phyloP scores from a whole-genome alignment of 305 asterid genomes.

The Coffea humblotiana region DNA sequence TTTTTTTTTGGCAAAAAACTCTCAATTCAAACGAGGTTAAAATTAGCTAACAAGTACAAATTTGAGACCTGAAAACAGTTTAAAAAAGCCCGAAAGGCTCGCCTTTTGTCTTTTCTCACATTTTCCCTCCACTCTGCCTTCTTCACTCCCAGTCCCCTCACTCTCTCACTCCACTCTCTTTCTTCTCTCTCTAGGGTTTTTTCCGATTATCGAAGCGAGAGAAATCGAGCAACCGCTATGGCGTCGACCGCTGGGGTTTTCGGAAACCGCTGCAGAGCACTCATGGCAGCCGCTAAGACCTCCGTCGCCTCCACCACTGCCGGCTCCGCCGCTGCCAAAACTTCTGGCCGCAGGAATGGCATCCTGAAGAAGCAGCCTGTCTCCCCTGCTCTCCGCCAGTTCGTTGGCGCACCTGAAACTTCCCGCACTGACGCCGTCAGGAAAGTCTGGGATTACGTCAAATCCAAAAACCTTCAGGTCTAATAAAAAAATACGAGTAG shows the following conservation, averaged over 20 bases:
- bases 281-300: conserved; percentile 44
- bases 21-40: too few relatives aligned
- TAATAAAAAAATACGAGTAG: too few relatives aligned
- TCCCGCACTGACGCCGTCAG: conserved; percentile 56
- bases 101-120: not conserved
- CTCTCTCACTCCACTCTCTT: too few relatives aligned
- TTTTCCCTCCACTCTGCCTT: not conserved
- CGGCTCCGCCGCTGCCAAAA: conserved; percentile 27
- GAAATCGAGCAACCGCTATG: conserved; percentile 15
- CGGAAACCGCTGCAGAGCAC: conserved; percentile 33
- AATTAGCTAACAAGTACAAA: too few relatives aligned
- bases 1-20: too few relatives aligned
- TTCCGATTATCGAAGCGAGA: not conserved
- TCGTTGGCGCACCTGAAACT: conserved; percentile 47
- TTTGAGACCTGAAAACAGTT: too few relatives aligned
- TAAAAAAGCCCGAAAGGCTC: too few relatives aligned
- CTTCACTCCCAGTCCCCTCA: too few relatives aligned
- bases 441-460: conserved; percentile 56
- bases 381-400: conserved; percentile 52
- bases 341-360: conserved; percentile 27
- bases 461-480: conserved; percentile 55
- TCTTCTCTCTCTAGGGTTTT: too few relatives aligned
- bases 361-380: conserved; percentile 42
- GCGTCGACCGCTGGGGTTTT: conserved; percentile 39
- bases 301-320: conserved; percentile 29